Percentiles rank a stretch among this genome's conserved stretches.
These are phyloP conservation scores for Talaromyces proteolyticus DNA, from an alignment of 495 filamentous ascomycete genomes.

Conservation along the genomic window DNA sequence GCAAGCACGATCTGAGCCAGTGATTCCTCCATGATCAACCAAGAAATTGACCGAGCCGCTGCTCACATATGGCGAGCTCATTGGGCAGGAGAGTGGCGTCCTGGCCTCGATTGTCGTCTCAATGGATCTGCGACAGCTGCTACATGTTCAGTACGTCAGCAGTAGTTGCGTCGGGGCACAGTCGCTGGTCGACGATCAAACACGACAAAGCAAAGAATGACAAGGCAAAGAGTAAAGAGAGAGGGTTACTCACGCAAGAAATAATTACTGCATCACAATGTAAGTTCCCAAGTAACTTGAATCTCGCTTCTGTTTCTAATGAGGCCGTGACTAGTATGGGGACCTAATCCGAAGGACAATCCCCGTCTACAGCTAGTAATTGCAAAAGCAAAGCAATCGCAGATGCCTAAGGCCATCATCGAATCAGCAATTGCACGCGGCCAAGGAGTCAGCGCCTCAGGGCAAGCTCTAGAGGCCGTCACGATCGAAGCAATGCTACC, in stretches of 20 bases:
- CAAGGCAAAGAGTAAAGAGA: constrained; percentile 45
- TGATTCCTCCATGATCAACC: neutral
- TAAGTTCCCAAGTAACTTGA: constrained; percentile 18
- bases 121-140: constrained; percentile 12
- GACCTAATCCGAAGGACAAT: constrained; percentile 67
- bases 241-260: constrained; percentile 43
- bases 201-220: constrained; percentile 89
- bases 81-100: constrained; percentile 7
- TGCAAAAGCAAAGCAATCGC: constrained; percentile 76
- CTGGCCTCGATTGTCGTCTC: constrained; percentile 6
- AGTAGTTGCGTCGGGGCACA: constrained; percentile 63
- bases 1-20: constrained; percentile 13
- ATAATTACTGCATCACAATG: constrained; percentile 50
- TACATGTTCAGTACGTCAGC: constrained; percentile 48
- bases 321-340: constrained; percentile 42
- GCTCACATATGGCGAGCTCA: neutral
- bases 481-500: constrained; percentile 81
- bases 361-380: constrained; percentile 66
- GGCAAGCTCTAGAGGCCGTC: constrained; percentile 65
- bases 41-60: neutral
- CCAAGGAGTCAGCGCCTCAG: constrained; percentile 69
- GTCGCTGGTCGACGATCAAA: constrained; percentile 89
- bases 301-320: neutral
- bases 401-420: constrained; percentile 77
- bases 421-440: constrained; percentile 81